A percentile compares a stretch with the other conserved stretches of the same genome.
Evolutionary conservation across 2,329 filamentous ascomycete species (phyloP).

Genomic region (Aureobasidium namibiae): DNA sequence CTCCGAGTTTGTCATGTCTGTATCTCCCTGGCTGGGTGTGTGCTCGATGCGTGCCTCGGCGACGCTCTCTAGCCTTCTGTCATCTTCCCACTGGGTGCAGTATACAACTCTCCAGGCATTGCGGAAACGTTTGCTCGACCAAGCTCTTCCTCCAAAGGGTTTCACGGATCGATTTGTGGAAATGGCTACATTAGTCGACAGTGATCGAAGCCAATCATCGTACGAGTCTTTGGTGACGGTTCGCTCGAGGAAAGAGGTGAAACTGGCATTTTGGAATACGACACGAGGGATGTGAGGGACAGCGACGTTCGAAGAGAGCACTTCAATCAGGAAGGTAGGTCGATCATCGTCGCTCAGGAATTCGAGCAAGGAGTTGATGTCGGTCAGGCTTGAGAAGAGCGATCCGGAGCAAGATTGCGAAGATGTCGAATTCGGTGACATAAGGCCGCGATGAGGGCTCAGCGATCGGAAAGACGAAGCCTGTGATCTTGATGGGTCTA

Average conservation of each 20-base stretch:
- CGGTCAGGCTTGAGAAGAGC: neutral
- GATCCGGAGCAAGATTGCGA: constrained; percentile 4
- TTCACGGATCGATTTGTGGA: neutral
- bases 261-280: constrained; percentile 9
- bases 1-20: neutral
- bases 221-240: neutral
- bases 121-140: constrained; percentile 9
- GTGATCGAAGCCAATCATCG: constrained; percentile 7
- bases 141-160: constrained; percentile 6
- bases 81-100: neutral
- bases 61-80: neutral
- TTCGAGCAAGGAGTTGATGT: constrained; percentile 6
- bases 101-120: constrained; percentile 9
- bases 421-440: constrained; percentile 1
- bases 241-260: neutral
- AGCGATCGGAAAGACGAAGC: neutral
- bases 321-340: constrained; percentile 5
- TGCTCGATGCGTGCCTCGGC: neutral
- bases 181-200: neutral
- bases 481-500: constrained; percentile 6
- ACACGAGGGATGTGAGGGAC: constrained; percentile 7
- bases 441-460: neutral
- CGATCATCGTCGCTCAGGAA: constrained; percentile 7
- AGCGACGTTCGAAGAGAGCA: neutral
- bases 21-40: neutral